Conservation (phyloP, 169 alveolate genomes). For the Babesia microti region DNA sequence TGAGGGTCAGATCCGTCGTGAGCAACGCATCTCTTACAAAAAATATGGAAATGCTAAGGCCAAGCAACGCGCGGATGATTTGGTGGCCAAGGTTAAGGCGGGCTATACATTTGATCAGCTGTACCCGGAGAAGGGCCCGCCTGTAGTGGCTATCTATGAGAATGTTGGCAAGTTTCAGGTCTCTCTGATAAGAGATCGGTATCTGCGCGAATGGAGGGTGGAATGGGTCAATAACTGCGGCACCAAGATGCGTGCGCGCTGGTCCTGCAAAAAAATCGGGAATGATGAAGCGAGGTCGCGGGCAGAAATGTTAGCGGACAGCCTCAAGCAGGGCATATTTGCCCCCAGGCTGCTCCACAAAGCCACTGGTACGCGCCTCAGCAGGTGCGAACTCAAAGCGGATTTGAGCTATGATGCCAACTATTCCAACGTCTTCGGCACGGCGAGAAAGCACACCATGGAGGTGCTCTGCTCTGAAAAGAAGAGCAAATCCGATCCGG, state of each 20-base stretch:
- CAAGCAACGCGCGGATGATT: conserved; percentile 59
- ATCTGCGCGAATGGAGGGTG: conserved; percentile 59
- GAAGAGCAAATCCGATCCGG: too few species aligned
- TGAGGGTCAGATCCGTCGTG: conserved; percentile 51
- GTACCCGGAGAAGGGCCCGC: conserved; percentile 70
- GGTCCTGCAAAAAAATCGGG: conserved; percentile 69
- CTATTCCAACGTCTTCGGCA: too few species aligned
- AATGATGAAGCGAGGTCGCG: conserved; percentile 62
- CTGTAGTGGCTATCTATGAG: conserved; percentile 52
- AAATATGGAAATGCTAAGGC: conserved; percentile 68
- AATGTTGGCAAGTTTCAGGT: conserved; percentile 57
- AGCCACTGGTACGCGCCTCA: conserved; percentile 62
- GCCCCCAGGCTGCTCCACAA: conserved; percentile 60
- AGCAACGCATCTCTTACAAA: conserved; percentile 61
- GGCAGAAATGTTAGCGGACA: conserved; percentile 62
- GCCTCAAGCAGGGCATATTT: conserved; percentile 57
- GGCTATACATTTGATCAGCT: conserved; percentile 64
- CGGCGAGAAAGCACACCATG: too few species aligned
- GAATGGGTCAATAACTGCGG: conserved; percentile 56
- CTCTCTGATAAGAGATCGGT: conserved; percentile 57
- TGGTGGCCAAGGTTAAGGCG: conserved; percentile 45
- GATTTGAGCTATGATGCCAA: too few species aligned
- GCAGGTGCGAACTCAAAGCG: conserved; percentile 30
- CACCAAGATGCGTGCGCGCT: conserved; percentile 53
- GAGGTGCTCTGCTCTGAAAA: too few species aligned